Evolutionary conservation across 2,329 filamentous ascomycete species (phyloP).

Genomic region (Pseudogymnoascus sp.): DNA sequence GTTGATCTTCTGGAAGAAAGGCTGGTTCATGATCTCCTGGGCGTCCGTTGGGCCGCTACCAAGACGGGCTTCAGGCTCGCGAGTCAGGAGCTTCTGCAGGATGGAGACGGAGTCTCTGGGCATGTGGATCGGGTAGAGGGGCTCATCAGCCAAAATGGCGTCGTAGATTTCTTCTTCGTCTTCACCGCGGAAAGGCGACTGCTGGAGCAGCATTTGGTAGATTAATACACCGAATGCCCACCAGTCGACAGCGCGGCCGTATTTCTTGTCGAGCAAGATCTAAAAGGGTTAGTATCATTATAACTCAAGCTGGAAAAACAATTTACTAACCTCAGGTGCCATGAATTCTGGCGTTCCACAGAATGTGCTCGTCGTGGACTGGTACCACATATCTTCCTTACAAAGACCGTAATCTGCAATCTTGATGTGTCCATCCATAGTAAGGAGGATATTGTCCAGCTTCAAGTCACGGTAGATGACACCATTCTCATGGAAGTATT

Average conservation of each 20-base stretch:
- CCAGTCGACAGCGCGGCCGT: slow-evolving; percentile 95
- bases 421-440: slow-evolving; percentile 95
- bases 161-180: slow-evolving; percentile 99
- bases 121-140: slow-evolving; percentile 97
- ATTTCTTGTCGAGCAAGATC: slow-evolving; percentile 98
- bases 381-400: slow-evolving; percentile 99
- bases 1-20: slow-evolving; percentile 95
- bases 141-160: slow-evolving; percentile 93
- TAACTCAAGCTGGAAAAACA: slow-evolving; percentile 11
- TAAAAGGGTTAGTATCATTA: slow-evolving; percentile 34
- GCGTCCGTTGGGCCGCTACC: slow-evolving; percentile 94
- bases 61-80: slow-evolving; percentile 86
- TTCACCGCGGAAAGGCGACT: slow-evolving; percentile 96
- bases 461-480: slow-evolving; percentile 89
- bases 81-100: slow-evolving; percentile 89
- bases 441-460: slow-evolving; percentile 83
- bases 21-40: slow-evolving; percentile 97
- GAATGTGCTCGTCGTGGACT: slow-evolving; percentile 92
- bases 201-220: slow-evolving; percentile 98
- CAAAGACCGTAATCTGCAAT: slow-evolving; percentile 97
- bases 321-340: slow-evolving; percentile 74
- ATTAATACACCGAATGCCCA: slow-evolving; percentile 99
- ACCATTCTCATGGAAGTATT: slow-evolving; percentile 99
- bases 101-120: slow-evolving; percentile 95
- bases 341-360: slow-evolving; percentile 99